These are phyloP conservation scores for Coniochaeta pulveracea DNA, from an alignment of 2,329 filamentous ascomycete genomes.

Conservation along the genomic window DNA sequence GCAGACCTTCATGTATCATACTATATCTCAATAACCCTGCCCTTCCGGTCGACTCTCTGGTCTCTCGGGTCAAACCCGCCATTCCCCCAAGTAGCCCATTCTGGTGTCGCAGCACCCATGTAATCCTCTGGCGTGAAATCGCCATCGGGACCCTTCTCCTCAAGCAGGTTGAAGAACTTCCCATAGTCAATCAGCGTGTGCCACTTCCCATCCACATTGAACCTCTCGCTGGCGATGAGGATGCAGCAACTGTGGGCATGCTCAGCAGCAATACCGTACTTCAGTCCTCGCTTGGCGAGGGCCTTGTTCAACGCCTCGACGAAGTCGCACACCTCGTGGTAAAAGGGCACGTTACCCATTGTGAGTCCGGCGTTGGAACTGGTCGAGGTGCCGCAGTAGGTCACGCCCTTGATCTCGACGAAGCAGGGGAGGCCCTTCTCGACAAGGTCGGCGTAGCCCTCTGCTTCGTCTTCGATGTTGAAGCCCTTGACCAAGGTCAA, in stretches of 20 bases:
- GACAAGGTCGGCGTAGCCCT: constrained; percentile 82
- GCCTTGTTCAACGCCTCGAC: constrained; percentile 63
- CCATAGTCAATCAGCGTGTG: constrained; percentile 87
- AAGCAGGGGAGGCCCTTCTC: constrained; percentile 82
- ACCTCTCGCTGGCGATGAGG: constrained; percentile 71
- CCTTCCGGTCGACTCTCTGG: constrained; percentile 77
- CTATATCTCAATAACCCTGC: constrained; percentile 45
- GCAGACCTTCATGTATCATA: neutral
- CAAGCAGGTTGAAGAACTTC: constrained; percentile 74
- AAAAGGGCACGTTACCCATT: constrained; percentile 98
- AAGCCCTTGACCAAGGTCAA: constrained; percentile 95
- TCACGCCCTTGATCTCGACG: constrained; percentile 92
- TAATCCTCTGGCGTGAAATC: constrained; percentile 86
- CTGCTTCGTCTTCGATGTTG: constrained; percentile 88
- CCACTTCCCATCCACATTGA: constrained; percentile 69
- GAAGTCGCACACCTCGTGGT: constrained; percentile 78
- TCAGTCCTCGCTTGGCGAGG: constrained; percentile 57
- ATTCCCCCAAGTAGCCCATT: constrained; percentile 92
- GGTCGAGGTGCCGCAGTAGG: constrained; percentile 86
- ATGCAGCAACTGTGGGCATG: constrained; percentile 93
- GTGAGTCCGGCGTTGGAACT: constrained; percentile 75
- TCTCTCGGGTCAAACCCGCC: constrained; percentile 91
- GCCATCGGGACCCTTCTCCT: constrained; percentile 51
- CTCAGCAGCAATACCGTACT: constrained; percentile 87
- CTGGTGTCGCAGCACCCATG: constrained; percentile 70